Evolutionary conservation across 352 stramenopile genomes (phyloP), one percentile per base, ranked within the genome.

Genomic region (Elongisporangium anandrum): DNA sequence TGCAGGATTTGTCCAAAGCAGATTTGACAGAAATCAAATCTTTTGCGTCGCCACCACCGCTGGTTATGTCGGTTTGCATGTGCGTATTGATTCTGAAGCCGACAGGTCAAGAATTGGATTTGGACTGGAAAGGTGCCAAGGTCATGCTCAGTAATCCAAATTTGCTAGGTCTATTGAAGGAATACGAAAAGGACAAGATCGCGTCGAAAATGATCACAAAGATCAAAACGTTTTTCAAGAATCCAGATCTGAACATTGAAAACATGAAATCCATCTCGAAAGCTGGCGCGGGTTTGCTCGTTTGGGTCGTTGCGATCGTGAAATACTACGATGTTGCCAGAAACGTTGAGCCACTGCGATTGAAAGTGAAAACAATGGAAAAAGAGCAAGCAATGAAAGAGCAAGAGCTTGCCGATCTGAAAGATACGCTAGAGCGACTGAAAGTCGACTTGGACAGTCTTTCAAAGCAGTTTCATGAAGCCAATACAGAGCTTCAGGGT

Each of bases 151-250:
- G 84, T 52, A 97, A 98, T 20, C 78, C 88, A 0, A 95, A 94
- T 54, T 66, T 98, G 41, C 85, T 98, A 48, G 84, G 81, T 4
- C 74, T 92, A 22, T 71, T 98, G 4, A 98, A 98, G 55, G 87
- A 94, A 55, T 98, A 98, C 71, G 90, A 97, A 52, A 98, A 98
- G 59, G 93, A 98, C 66, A 95, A 92, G 59, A 98, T 98, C 56
- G 97, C 90, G 24, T 70, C 96, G 50, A 98, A 98, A 66, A 97
- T 97, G 92, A 97, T 98, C 60, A 87, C 87, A 4, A 95, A 94
- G 57, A 96, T 98, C 66, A 96, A 96, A 66, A 97, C 96, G 26
- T 97, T 98, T 49, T 89, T 93, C 69, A 97, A 97, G 57, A 96
- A 98, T 56, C 87, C 90, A 2, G 88, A 97, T 54, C 61, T 98